Percentiles rank a stretch among this genome's conserved stretches.
These are phyloP conservation scores for Dimocarpus longan DNA, from an alignment of 345 rosid genomes.

Conservation along the genomic window DNA sequence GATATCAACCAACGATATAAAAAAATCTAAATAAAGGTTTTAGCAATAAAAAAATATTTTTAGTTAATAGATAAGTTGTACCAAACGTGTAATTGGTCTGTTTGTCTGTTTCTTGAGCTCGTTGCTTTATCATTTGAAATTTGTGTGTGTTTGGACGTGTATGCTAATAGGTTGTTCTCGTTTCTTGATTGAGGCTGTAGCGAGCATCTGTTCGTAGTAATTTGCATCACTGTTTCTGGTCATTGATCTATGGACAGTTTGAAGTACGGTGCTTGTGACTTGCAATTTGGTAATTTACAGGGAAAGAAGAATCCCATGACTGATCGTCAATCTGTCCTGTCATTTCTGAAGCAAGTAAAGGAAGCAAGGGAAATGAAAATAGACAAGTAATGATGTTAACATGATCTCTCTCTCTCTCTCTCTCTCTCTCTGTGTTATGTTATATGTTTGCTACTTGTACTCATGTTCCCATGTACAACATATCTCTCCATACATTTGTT, in stretches of 20 bases:
- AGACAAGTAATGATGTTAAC: slow-evolving; percentile 59
- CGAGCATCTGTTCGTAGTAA: not conserved
- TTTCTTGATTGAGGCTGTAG: slow-evolving; percentile 6
- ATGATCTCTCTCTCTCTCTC: not conserved
- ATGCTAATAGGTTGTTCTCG: not conserved
- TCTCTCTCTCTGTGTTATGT: not conserved
- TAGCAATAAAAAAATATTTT: too few species aligned
- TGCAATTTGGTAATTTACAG: slow-evolving; percentile 43
- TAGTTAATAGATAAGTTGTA: too few species aligned
- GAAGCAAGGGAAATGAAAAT: slow-evolving; percentile 87
- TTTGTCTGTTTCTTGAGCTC: not conserved
- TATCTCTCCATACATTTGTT: not conserved
- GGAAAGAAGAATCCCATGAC: slow-evolving; percentile 96
- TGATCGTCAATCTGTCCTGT: slow-evolving; percentile 56
- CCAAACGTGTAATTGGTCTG: too few species aligned
- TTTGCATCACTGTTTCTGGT: not conserved
- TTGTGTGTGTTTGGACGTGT: not conserved
- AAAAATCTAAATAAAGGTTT: too few species aligned
- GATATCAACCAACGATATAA: too few species aligned
- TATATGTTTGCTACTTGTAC: not conserved
- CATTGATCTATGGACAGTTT: not conserved
- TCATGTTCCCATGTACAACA: not conserved
- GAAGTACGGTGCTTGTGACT: slow-evolving; percentile 9
- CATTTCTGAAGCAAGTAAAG: slow-evolving; percentile 59
- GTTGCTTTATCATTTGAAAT: not conserved